phyloP scores from a whole-genome alignment of 768 basidiomycete genomes.

The Chalciporus piperatus region DNA sequence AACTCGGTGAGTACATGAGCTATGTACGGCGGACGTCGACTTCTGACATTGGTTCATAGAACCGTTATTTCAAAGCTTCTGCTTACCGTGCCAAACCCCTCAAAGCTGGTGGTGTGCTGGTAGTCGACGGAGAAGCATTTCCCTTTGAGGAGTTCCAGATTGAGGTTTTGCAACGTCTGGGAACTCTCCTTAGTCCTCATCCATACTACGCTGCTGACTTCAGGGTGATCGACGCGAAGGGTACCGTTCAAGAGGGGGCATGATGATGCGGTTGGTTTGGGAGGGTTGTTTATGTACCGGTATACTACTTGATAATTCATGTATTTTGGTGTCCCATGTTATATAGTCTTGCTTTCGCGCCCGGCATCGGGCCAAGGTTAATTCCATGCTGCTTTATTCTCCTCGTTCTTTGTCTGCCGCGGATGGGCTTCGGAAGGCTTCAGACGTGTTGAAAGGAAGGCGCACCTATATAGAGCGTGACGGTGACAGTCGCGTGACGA shows the following conservation, averaged over 20 bases:
- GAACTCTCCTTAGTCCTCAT: conserved; percentile 60
- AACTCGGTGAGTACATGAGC: conserved; percentile 43
- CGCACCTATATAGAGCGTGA: conserved; percentile 18
- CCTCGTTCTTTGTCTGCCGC: no score
- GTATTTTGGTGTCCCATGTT: no score
- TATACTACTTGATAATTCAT: not conserved
- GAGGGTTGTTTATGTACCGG: not conserved
- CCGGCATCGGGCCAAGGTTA: no score
- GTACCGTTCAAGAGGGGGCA: conserved; percentile 15
- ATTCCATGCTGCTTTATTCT: no score
- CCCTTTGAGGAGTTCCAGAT: conserved; percentile 76
- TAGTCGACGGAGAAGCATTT: conserved; percentile 77
- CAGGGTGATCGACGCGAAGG: conserved; percentile 24
- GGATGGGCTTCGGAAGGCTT: no score
- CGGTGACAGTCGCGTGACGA: conserved; percentile 32
- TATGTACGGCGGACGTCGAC: not conserved
- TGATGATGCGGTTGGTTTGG: not conserved
- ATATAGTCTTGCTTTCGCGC: no score
- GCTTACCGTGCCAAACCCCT: conserved; percentile 72
- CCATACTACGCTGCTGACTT: conserved; percentile 56
- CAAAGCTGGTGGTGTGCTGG: conserved; percentile 48
- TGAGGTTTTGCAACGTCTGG: conserved; percentile 68
- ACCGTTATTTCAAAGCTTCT: conserved; percentile 69
- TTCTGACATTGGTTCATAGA: conserved; percentile 36
- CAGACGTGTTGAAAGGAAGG: no score